Evolutionary conservation across 305 asterid species (phyloP), one percentile per base, ranked within the genome.

Genomic region (Withania somnifera): DNA sequence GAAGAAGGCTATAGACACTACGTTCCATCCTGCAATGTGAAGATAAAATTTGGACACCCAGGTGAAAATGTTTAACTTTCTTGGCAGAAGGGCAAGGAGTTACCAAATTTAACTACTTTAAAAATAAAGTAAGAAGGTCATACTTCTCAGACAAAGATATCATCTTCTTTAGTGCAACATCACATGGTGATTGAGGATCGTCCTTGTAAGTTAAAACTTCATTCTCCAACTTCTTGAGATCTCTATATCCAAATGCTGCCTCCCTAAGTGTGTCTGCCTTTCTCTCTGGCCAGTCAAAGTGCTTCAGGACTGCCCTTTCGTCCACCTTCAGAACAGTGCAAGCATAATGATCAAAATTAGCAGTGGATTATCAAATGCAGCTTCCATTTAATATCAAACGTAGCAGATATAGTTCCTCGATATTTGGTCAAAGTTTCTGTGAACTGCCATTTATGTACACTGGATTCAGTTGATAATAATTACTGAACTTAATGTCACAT

Each of bases 271-370:
- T 91, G 81, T 95, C 99, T 0, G 98, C 97, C 82, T 93, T 95
- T 89, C 89, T 95, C 88, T 95, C 98, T 53, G 99, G 99, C 99
- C 99, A 95, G 45, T 92, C 95, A 32, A 95, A 95, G 92, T 95
- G 99, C 90, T 93, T 95, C 85, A 95, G 86, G 66, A 95, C 99
- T 76, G 99, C 99, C 87, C 98, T 91, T 81, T 95, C 99, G 24
- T 95, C 99, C 87, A 93, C 99, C 99, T 95, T 78, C 80, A 79
- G 63, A 84, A 51, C 79, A 51, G 20, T 10, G 19, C 81, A 84
- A 77, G 61, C 51, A 34, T n/a, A 80, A 53, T 73, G 81, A 73
- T 73, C 79, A 20, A 75, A 50, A 84, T 56, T 73, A 73, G 7
- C 53, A 38, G 75, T 68, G 11, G 45, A 79, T 80, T 0, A 26